Percentiles rank a stretch among this genome's conserved stretches.
Conservation (phyloP, 108 stramenopile genomes). For the Nannochloropsis gaditana region DNA sequence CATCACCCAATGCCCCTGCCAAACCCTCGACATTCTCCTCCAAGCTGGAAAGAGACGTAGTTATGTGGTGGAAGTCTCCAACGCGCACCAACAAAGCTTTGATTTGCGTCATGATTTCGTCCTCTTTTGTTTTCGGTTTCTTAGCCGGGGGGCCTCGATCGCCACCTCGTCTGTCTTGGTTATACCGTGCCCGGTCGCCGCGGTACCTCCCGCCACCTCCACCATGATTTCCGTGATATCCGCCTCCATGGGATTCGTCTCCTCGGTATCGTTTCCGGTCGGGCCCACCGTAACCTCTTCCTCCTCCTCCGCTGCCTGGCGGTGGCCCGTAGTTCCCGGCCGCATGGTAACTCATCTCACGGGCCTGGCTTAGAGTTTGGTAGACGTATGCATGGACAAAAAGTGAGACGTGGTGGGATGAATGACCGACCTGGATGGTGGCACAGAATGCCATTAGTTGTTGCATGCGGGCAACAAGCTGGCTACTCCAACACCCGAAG, state of each 20-base stretch:
- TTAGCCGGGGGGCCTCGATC: neutral
- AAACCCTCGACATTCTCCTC: neutral
- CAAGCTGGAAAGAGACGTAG: neutral
- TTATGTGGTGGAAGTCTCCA: neutral
- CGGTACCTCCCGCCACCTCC: constrained; percentile 9
- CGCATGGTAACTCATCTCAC: neutral
- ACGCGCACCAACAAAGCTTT: constrained; percentile 10
- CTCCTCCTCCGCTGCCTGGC: neutral
- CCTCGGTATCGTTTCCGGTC: constrained; percentile 19
- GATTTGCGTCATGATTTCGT: constrained; percentile 6
- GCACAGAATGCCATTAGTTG: too few relatives aligned
- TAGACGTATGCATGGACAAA: too few relatives aligned
- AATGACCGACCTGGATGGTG: too few relatives aligned
- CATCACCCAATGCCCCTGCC: constrained; percentile 1
- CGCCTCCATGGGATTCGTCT: neutral
- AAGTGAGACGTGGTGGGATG: too few relatives aligned
- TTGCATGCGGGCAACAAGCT: too few relatives aligned
- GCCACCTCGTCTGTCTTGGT: neutral
- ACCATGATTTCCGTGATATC: neutral
- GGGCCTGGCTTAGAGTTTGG: too few relatives aligned
- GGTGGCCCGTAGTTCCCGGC: neutral
- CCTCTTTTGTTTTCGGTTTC: constrained; percentile 12
- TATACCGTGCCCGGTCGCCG: neutral
- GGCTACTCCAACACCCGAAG: too few relatives aligned
- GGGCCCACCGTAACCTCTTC: neutral